Conservation (phyloP, 495 filamentous ascomycete species). For the Penicillium coprophilum region DNA sequence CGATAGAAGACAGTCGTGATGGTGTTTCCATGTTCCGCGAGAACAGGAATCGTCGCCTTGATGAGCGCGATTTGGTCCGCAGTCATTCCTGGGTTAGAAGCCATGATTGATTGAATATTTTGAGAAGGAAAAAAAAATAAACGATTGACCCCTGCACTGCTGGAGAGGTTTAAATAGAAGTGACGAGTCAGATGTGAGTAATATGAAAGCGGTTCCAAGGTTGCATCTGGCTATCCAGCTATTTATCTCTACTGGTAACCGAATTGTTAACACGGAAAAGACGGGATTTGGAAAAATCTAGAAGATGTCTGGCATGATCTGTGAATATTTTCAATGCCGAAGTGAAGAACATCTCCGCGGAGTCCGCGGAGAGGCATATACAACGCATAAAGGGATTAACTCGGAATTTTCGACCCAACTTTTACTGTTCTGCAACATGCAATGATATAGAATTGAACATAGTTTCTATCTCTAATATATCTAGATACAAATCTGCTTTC, state of each 20-base stretch:
- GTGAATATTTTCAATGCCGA: background rate
- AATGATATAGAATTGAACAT: background rate
- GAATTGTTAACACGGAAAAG: background rate
- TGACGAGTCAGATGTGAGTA: background rate
- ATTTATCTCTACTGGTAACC: background rate
- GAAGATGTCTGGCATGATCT: conserved; percentile 8
- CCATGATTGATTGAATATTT: conserved; percentile 14
- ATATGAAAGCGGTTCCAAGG: background rate
- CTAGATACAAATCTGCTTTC: too few species aligned
- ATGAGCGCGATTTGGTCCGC: conserved; percentile 40
- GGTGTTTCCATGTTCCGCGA: conserved; percentile 61
- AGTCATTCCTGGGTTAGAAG: conserved; percentile 19
- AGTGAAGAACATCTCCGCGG: conserved; percentile 25
- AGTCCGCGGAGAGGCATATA: background rate
- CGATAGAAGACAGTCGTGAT: conserved; percentile 70
- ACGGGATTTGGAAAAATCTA: conserved; percentile 8
- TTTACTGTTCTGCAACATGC: background rate
- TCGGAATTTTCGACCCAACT: background rate
- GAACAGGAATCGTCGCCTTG: conserved; percentile 51
- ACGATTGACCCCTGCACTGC: background rate
- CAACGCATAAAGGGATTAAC: background rate
- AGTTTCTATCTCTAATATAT: too few species aligned
- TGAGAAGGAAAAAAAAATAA: background rate
- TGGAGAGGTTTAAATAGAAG: background rate
- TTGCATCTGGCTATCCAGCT: background rate